Conservation (phyloP, 2,329 filamentous ascomycete genomes). For the Ophiocordyceps camponoti-leonardi region DNA sequence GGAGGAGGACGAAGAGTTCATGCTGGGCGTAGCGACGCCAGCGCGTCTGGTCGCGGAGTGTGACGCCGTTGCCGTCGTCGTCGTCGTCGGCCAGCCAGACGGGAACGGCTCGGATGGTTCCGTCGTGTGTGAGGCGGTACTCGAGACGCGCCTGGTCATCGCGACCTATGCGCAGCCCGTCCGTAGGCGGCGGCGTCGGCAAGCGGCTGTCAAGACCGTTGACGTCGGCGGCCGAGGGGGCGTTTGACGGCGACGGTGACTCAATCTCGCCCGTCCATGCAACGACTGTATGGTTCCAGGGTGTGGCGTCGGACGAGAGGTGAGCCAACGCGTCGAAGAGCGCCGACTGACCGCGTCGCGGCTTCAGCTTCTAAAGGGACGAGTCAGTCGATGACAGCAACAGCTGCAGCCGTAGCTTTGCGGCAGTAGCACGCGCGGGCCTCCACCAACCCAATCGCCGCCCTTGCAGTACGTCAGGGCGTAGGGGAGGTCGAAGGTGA, state of each 20-base stretch:
- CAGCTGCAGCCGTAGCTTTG: background rate
- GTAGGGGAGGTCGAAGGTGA: conserved; percentile 46
- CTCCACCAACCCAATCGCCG: conserved; percentile 38
- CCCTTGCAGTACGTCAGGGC: conserved; percentile 39
- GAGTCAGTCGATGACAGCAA: background rate
- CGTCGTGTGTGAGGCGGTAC: conserved; percentile 51
- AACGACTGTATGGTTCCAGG: conserved; percentile 84
- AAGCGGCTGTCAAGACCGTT: background rate
- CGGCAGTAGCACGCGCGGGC: too few species aligned
- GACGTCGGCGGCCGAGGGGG: conserved; percentile 55
- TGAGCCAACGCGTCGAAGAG: conserved; percentile 83
- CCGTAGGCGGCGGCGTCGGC: background rate
- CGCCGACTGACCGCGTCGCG: conserved; percentile 74
- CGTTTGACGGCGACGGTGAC: conserved; percentile 39
- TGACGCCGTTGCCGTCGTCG: conserved; percentile 35
- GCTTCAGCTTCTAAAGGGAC: conserved; percentile 46
- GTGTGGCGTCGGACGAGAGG: conserved; percentile 64
- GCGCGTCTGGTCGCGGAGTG: conserved; percentile 63
- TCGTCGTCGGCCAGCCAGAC: conserved; percentile 76
- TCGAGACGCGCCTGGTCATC: conserved; percentile 60
- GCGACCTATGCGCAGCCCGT: background rate
- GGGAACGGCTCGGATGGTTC: conserved; percentile 63
- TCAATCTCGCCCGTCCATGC: conserved; percentile 90
- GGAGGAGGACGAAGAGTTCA: conserved; percentile 81
- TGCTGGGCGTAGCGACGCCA: conserved; percentile 88